These are phyloP conservation scores for Cryphonectria nitschkei DNA, from an alignment of 2,329 filamentous ascomycete species.

Conservation along the genomic window DNA sequence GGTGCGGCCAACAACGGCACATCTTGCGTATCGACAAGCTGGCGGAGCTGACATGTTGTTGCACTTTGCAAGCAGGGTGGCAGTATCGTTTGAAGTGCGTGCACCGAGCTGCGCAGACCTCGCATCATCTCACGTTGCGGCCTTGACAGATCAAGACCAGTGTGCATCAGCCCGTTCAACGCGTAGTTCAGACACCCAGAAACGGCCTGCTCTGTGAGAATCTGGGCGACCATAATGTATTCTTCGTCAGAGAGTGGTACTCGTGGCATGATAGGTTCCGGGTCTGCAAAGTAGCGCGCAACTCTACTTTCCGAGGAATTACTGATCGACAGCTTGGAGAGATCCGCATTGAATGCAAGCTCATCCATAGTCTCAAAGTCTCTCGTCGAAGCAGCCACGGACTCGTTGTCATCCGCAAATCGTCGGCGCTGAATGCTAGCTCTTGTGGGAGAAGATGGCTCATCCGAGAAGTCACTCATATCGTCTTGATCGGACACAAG, in stretches of 20 bases:
- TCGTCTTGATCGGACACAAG: conserved; percentile 60
- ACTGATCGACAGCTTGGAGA: conserved; percentile 52
- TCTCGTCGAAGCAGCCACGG: conserved; percentile 54
- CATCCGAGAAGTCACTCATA: conserved; percentile 54
- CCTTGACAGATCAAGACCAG: conserved; percentile 2
- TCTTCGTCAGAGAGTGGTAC: conserved; percentile 59
- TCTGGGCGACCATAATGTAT: conserved; percentile 68
- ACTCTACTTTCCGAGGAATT: conserved; percentile 56
- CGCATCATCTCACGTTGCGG: conserved; percentile 46
- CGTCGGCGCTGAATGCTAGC: conserved; percentile 48
- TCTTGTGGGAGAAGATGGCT: conserved; percentile 54
- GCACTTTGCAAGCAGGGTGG: conserved; percentile 50
- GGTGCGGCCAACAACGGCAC: conserved; percentile 57
- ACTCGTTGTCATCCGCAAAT: conserved; percentile 57
- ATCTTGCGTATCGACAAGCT: conserved; percentile 61
- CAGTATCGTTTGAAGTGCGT: conserved; percentile 49
- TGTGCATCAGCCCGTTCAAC: conserved; percentile 30
- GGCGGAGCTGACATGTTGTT: conserved; percentile 48
- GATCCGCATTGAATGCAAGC: conserved; percentile 52
- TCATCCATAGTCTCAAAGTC: conserved; percentile 53
- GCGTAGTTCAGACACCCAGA: conserved; percentile 51
- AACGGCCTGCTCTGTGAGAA: conserved; percentile 71
- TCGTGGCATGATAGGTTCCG: conserved; percentile 55
- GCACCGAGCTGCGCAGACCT: conserved; percentile 52
- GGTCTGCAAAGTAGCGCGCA: conserved; percentile 60